phyloP scores from a whole-genome alignment of 2,329 filamentous ascomycete species.

The Microcyclospora tardicrescens region DNA sequence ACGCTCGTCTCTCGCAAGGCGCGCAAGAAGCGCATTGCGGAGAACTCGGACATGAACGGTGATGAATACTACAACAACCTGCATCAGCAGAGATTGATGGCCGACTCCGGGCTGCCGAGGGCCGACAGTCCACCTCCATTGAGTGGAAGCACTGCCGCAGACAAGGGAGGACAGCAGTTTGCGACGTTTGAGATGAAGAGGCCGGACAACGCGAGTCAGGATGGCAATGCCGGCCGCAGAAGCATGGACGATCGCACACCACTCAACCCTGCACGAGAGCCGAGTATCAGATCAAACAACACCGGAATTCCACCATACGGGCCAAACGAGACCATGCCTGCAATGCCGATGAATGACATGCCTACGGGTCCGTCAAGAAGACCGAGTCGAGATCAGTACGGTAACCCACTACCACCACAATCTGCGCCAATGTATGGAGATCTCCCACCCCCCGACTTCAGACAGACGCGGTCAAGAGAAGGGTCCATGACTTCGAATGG shows the following conservation, averaged over 20 bases:
- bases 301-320: constrained; percentile 24
- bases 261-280: constrained; percentile 48
- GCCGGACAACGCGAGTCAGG: constrained; percentile 30
- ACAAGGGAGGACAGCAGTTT: constrained; percentile 42
- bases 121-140: constrained; percentile 43
- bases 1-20: constrained; percentile 85
- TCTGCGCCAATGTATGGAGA: constrained; percentile 12
- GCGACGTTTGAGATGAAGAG: constrained; percentile 51
- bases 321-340: constrained; percentile 28
- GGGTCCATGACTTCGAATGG: constrained; percentile 29
- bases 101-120: constrained; percentile 27
- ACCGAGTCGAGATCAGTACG: constrained; percentile 49
- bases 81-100: constrained; percentile 24
- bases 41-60: constrained; percentile 95
- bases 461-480: constrained; percentile 33
- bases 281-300: constrained; percentile 37
- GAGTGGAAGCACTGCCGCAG: constrained; percentile 42
- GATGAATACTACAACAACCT: constrained; percentile 65
- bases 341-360: constrained; percentile 23
- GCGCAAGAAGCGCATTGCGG: constrained; percentile 78
- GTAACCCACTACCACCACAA: constrained; percentile 37
- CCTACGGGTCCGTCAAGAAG: constrained; percentile 20
- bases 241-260: constrained; percentile 59
- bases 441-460: constrained; percentile 33
- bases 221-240: constrained; percentile 27